Evolutionary conservation across 441 rosid genomes (phyloP).

Genomic region (Euphorbia celastroides): DNA sequence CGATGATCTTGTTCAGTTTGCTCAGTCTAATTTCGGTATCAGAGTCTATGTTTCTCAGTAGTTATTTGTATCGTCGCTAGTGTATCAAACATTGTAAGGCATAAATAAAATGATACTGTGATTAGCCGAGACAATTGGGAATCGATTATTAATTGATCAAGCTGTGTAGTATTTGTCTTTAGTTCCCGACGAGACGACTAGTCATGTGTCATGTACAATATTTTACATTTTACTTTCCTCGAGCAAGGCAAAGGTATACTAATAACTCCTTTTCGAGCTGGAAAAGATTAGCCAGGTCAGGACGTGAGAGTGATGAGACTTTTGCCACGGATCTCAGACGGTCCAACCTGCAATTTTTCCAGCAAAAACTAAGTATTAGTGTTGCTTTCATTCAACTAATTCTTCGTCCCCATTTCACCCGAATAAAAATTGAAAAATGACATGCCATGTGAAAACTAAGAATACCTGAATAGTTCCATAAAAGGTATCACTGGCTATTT

Average conservation of each 20-base stretch:
- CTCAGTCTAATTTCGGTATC: constrained; percentile 19
- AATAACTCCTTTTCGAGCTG: constrained; percentile 4
- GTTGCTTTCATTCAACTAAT: neutral
- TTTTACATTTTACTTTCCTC: constrained; percentile 10
- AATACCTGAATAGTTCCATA: constrained; percentile 28
- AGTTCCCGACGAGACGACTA: constrained; percentile 5
- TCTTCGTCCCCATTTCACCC: neutral
- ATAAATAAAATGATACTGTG: neutral
- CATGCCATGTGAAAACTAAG: constrained; percentile 6
- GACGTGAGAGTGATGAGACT: constrained; percentile 5
- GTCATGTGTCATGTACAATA: constrained; percentile 15
- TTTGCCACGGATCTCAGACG: constrained; percentile 13
- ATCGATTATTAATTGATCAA: neutral
- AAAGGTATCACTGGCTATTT: constrained; percentile 9
- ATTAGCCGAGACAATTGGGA: neutral
- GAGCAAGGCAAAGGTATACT: constrained; percentile 4
- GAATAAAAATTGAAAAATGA: neutral
- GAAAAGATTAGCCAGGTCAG: constrained; percentile 12
- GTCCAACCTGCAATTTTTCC: constrained; percentile 20
- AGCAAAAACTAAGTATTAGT: neutral
- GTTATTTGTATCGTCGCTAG: neutral
- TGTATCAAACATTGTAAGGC: neutral
- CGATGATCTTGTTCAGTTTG: constrained; percentile 27
- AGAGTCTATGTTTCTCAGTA: constrained; percentile 4
- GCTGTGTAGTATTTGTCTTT: constrained; percentile 8